These are phyloP conservation scores for Mercurialis annua DNA, from an alignment of 345 rosid species.

Conservation along the genomic window DNA sequence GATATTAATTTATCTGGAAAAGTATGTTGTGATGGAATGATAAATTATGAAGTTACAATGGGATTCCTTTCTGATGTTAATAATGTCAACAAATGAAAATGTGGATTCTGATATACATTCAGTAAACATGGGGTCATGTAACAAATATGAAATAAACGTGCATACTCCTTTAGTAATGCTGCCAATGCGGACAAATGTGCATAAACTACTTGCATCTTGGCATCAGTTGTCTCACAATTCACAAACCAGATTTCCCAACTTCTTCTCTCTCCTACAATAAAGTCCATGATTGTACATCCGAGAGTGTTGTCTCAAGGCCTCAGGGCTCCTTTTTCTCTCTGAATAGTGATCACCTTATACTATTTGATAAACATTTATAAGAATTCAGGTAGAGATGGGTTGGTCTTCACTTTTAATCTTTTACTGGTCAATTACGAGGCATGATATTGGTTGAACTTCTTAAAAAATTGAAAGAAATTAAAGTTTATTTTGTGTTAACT, in stretches of 20 bases:
- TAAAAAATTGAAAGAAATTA: neutral
- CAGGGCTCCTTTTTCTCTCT: neutral
- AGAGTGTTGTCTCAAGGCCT: too few species aligned
- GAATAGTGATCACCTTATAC: neutral
- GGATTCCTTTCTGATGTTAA: neutral
- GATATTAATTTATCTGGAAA: constrained; percentile 2
- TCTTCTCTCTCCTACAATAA: neutral
- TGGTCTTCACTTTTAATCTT: neutral
- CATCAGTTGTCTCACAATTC: neutral
- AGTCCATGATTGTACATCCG: neutral
- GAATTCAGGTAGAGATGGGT: neutral
- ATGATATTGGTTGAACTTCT: neutral
- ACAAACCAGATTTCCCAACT: neutral
- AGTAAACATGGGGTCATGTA: too few species aligned
- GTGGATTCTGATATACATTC: neutral
- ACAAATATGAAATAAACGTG: too few species aligned
- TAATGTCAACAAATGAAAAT: neutral
- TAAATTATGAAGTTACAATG: neutral
- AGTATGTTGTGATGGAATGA: neutral
- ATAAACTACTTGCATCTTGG: too few species aligned
- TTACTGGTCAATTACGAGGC: neutral
- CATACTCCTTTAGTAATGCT: too few species aligned
- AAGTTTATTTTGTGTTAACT: neutral
- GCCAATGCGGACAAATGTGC: neutral
- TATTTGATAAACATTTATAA: neutral